Evolutionary conservation across 441 rosid genomes (phyloP), one percentile per base, ranked within the genome.

Genomic region (Macaranga tanarius): DNA sequence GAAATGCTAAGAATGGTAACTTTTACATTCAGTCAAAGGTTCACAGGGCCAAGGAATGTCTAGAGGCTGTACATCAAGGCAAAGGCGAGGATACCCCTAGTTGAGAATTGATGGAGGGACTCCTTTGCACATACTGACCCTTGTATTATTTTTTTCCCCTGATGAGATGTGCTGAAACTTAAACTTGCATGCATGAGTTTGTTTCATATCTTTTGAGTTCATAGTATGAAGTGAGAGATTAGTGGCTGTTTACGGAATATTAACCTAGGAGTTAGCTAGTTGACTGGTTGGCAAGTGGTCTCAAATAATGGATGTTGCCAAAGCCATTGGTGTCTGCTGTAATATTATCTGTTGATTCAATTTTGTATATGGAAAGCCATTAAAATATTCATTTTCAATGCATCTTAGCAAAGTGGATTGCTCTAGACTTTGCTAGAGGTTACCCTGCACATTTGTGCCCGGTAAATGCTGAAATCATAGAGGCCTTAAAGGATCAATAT

Each of bases 11-110:
- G 85, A 91, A 81, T 1, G 97, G 99, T 23, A 92, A 97, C 84
- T 92, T 95, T 77, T 95, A 95, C 82, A 82, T 95, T 67, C 98
- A 95, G 70, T 92, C 99, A 7, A 95, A 95, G 86, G 95, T 90
- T 81, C 96, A 76, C 77, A 80, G 92, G 74, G 99, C 99, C 1
- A 95, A 95, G 79, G 97, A 95, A 83, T 89, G 97, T 82, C 75
- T 92, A 61, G 99, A 95, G 79, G 84, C 73, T 26, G 75, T 59
- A n/a, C 28, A 83, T 73, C 80, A 7, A 75, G 71, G 78, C 70
- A 83, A 88, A 80, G 84, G 72, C n/a, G 86, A 79, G 59, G 80
- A 86, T 54, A 69, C 86, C 52, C 87, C 87, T 34, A 78, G 79
- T 81, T 86, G 80, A 84, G 76, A 65, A 25, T 60, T 26, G 31